Conservation (phyloP, 163 green algal species). For the Volvox carteri region DNA sequence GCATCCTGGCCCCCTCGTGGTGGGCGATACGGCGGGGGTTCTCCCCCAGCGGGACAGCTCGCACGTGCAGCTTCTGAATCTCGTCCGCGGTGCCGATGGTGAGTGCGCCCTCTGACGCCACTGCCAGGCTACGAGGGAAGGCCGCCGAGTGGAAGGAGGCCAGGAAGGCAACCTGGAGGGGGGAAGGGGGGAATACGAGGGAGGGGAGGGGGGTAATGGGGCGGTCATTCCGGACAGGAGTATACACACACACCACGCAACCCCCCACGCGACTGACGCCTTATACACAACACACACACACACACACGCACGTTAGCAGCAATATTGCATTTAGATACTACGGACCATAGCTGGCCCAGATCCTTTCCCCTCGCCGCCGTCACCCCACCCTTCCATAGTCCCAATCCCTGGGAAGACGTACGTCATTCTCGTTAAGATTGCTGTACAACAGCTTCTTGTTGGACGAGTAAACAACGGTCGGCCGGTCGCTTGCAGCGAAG, state of each 20-base stretch:
- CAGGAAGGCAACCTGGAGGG: slow-evolving; percentile 85
- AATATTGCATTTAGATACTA: too few species aligned
- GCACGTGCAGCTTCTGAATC: slow-evolving; percentile 98
- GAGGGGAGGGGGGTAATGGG: neutral
- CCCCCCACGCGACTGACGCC: too few species aligned
- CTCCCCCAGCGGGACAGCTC: slow-evolving; percentile 91
- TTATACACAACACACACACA: too few species aligned
- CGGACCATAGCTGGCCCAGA: too few species aligned
- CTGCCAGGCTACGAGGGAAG: slow-evolving; percentile 89
- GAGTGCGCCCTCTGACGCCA: slow-evolving; percentile 84
- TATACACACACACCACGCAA: too few species aligned
- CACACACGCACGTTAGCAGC: too few species aligned
- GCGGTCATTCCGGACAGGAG: too few species aligned
- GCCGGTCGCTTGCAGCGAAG: slow-evolving; percentile 95
- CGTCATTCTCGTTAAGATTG: slow-evolving; percentile 97
- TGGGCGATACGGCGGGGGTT: slow-evolving; percentile 94
- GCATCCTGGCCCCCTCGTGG: slow-evolving; percentile 69
- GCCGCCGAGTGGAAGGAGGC: slow-evolving; percentile 82
- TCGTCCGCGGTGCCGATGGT: slow-evolving; percentile 88
- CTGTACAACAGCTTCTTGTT: slow-evolving; percentile 97
- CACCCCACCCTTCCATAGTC: too few species aligned
- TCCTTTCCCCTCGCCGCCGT: too few species aligned
- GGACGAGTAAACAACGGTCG: slow-evolving; percentile 93
- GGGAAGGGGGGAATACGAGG: neutral
- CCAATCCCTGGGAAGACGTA: too few species aligned